phyloP scores from a whole-genome alignment of 2,329 filamentous ascomycete species.

The Cadophora sp. region DNA sequence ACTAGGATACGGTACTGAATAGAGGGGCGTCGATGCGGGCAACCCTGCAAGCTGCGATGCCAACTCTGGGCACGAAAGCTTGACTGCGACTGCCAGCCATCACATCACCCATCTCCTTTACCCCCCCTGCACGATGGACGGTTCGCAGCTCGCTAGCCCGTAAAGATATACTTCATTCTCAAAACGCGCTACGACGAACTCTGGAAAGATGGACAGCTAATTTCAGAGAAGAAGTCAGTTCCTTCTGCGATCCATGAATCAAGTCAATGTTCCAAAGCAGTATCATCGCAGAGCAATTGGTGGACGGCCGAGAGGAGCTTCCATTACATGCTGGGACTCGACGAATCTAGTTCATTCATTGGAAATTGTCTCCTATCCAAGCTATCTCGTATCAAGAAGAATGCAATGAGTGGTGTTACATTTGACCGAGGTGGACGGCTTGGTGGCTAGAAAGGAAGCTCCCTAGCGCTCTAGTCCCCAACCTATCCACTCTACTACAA shows the following conservation, averaged over 20 bases:
- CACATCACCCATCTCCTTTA: no score
- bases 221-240: background rate
- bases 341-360: background rate
- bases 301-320: background rate
- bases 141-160: background rate
- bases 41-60: constrained; percentile 8
- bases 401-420: background rate
- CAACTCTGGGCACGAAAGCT: constrained; percentile 7
- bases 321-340: background rate
- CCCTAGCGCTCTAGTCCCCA: background rate
- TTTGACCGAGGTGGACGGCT: constrained; percentile 8
- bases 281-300: background rate
- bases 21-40: background rate
- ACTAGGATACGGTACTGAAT: no score
- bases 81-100: background rate
- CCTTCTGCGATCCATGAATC: background rate
- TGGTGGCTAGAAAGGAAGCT: background rate
- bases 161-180: background rate
- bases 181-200: background rate
- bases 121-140: background rate
- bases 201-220: background rate
- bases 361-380: background rate
- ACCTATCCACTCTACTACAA: background rate
- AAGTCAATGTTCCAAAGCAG: background rate
- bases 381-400: background rate